Base-by-base conservation (phyloP, 805 yeast species). In the Saturnispora diversa region DNA sequence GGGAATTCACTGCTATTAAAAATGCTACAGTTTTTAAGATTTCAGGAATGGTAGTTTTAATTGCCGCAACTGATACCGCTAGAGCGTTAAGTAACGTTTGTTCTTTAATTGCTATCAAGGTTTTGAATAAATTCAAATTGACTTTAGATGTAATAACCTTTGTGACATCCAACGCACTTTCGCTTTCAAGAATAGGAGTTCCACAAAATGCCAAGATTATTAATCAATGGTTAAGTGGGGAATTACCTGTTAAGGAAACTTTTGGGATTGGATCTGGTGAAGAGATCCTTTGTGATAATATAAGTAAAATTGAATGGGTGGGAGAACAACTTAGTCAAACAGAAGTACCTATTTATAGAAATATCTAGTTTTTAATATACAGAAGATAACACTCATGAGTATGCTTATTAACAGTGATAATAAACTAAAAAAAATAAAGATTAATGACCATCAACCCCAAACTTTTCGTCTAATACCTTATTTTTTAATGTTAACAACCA, bases 91-190 rank as follows among this genome's bases (percentile, higher is more conserved):
- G 95, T 1, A 77, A 92, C 1, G 58, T 92, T 42, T 87, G 86
- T 0, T 94, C 97, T 1, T 72, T 88, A 17, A 72, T 92, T 33
- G 87, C 84, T 31, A 81, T 84, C 48, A 77, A 78, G 13, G 75
- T 90, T 1, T 63, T 94, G 51, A 77, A 83, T 46, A 80, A 74
- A 45, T 96, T 88, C 57, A 92, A 86, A 48, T 64, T 92, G 42
- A 72, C 85, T 8, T 65, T 87, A 16, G 97, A 94, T 58, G 72
- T 90, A 31, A 82, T 92, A 27, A 81, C 86, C 0, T 92, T 90
- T 61, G 75, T 84, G 32, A 74, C 73, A 37, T 67, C 68, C 35
- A 80, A 75, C 4, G 70, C 69, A 11, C 74, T 79, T 49, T 88
- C 87, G 3, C 64, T 74, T 35, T 82, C 92, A 21, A 61, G 94